phyloP scores from a whole-genome alignment of 2,329 filamentous ascomycete species.

The Trichophyton benhamiae region DNA sequence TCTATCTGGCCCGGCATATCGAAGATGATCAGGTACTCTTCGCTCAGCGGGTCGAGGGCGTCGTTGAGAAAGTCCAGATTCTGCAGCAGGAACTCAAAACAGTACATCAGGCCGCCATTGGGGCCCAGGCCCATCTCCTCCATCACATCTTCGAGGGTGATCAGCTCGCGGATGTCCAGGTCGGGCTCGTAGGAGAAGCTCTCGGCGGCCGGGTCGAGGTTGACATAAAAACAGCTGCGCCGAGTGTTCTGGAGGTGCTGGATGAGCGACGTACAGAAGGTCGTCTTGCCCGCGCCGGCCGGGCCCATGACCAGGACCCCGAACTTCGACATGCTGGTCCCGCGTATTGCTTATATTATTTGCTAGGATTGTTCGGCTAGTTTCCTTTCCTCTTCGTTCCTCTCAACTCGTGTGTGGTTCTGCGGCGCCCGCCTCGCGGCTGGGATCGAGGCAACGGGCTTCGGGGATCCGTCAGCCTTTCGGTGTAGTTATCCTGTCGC shows the following conservation, averaged over 20 bases:
- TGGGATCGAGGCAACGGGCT: neutral
- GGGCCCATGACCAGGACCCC: constrained; percentile 93
- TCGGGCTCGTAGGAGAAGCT: constrained; percentile 83
- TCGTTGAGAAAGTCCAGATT: constrained; percentile 88
- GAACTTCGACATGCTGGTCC: constrained; percentile 67
- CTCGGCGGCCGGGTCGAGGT: constrained; percentile 93
- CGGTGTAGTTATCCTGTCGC: neutral
- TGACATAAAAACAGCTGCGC: constrained; percentile 94
- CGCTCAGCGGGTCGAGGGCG: constrained; percentile 69
- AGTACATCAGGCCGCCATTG: constrained; percentile 89
- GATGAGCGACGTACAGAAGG: constrained; percentile 87
- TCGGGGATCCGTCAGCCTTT: neutral
- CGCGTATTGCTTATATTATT: neutral
- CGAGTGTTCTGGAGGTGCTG: constrained; percentile 82
- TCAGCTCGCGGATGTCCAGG: constrained; percentile 89
- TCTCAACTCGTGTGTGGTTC: neutral
- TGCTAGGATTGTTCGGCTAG: neutral
- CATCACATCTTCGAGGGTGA: constrained; percentile 91
- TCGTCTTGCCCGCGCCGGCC: constrained; percentile 91
- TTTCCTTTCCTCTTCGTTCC: neutral
- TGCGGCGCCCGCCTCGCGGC: neutral
- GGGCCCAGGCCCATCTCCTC: constrained; percentile 83
- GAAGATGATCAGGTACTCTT: constrained; percentile 94
- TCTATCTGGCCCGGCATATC: constrained; percentile 99
- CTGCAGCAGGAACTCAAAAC: constrained; percentile 89